Conservation (phyloP, 2,329 filamentous ascomycete genomes). For the Exophiala spinifera region DNA sequence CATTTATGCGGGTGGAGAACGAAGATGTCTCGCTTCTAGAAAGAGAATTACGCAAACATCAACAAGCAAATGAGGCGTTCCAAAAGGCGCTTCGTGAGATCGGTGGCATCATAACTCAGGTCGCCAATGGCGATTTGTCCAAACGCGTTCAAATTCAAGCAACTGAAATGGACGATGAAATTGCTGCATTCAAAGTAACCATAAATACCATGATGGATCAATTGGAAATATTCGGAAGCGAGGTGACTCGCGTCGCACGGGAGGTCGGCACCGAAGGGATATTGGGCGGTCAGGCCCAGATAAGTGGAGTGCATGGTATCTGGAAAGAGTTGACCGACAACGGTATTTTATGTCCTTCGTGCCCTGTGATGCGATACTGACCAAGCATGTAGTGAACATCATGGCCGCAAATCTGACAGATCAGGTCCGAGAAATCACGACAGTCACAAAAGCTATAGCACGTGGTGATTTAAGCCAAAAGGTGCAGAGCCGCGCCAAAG, state of each 20-base stretch:
- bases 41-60: conserved; percentile 91
- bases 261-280: conserved; percentile 96
- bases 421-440: conserved; percentile 81
- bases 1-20: conserved; percentile 77
- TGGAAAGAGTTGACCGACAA: conserved; percentile 97
- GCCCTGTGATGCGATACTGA: conserved; percentile 10
- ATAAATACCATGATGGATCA: conserved; percentile 99
- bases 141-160: conserved; percentile 96
- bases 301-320: conserved; percentile 90
- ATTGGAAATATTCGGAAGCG: conserved; percentile 90
- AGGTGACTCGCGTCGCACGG: conserved; percentile 89
- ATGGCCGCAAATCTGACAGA: conserved; percentile 81
- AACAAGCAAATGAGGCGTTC: conserved; percentile 97
- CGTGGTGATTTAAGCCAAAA: conserved; percentile 81
- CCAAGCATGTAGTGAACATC: conserved; percentile 61
- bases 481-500: conserved; percentile 74
- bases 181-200: conserved; percentile 94
- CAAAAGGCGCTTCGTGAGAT: conserved; percentile 96
- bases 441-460: conserved; percentile 78
- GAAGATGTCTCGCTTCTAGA: conserved; percentile 86
- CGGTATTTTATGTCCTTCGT: conserved; percentile 43
- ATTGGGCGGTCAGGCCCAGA: conserved; percentile 87
- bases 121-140: conserved; percentile 89
- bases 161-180: conserved; percentile 96
- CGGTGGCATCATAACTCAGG: conserved; percentile 93